Evolutionary conservation across 192 early-diverging fungal genomes (phyloP).

Genomic region (Podila verticillata): DNA sequence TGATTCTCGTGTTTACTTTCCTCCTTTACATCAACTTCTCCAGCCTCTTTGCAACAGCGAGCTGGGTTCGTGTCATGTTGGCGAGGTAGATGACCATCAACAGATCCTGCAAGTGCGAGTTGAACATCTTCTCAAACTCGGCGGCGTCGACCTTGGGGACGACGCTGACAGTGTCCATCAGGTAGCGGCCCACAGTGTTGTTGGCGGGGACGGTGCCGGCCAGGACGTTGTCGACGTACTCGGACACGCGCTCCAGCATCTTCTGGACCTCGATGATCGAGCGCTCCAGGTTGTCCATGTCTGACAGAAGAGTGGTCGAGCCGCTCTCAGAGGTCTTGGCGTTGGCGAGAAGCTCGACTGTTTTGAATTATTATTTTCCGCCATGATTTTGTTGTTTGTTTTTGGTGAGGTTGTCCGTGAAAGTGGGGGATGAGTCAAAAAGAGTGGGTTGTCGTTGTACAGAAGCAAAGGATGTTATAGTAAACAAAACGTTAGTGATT

Average conservation of each 20-base stretch:
- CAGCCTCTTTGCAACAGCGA: constrained; percentile 92
- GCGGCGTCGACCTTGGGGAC: constrained; percentile 87
- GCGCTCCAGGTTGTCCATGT: constrained; percentile 92
- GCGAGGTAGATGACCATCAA: constrained; percentile 96
- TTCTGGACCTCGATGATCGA: constrained; percentile 78
- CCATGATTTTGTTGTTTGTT: background rate
- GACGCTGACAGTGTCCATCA: constrained; percentile 92
- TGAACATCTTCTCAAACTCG: constrained; percentile 94
- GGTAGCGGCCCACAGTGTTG: constrained; percentile 86
- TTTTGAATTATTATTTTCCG: background rate
- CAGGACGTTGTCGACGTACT: constrained; percentile 82
- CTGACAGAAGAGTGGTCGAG: constrained; percentile 72
- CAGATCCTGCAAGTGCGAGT: constrained; percentile 94
- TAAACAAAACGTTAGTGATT: background rate
- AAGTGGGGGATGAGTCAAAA: no score
- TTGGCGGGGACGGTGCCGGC: constrained; percentile 70
- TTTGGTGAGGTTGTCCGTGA: no score
- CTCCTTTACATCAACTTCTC: constrained; percentile 72
- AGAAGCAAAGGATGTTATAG: background rate
- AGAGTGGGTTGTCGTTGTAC: background rate
- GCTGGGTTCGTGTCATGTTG: constrained; percentile 94
- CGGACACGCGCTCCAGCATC: constrained; percentile 85
- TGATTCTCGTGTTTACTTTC: background rate
- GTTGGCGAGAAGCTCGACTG: constrained; percentile 76
- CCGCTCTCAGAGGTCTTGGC: constrained; percentile 64